Evolutionary conservation across 2,329 filamentous ascomycete species (phyloP).

Genomic region (Microascus cirrosus): DNA sequence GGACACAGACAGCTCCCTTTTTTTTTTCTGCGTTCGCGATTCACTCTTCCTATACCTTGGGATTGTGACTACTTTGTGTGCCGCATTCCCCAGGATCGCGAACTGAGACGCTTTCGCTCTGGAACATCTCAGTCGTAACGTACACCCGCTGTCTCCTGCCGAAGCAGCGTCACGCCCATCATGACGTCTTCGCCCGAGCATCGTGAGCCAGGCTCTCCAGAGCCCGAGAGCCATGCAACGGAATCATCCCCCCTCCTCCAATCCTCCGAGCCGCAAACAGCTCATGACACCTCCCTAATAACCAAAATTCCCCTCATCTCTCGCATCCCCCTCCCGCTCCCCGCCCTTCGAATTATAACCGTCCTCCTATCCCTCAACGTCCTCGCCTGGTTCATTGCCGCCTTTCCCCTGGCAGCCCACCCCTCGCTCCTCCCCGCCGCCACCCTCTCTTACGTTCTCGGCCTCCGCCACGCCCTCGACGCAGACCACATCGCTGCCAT

Average conservation of each 20-base stretch:
- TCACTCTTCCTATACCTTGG: too few relatives aligned
- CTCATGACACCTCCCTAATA: not conserved
- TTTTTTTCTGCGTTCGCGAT: too few relatives aligned
- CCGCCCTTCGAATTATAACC: conserved; percentile 33
- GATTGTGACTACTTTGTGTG: too few relatives aligned
- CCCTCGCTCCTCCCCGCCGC: conserved; percentile 64
- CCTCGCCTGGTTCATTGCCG: conserved; percentile 42
- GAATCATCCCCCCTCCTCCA: not conserved
- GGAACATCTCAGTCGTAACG: too few relatives aligned
- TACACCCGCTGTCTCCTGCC: too few relatives aligned
- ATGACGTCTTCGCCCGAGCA: too few relatives aligned
- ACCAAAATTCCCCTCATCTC: not conserved
- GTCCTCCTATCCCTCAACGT: conserved; percentile 39
- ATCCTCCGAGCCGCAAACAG: not conserved
- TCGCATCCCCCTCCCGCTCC: not conserved
- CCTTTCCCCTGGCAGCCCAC: conserved; percentile 40
- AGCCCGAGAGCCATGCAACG: not conserved
- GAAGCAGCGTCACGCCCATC: too few relatives aligned
- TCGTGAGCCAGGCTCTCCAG: too few relatives aligned
- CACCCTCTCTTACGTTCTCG: conserved; percentile 77
- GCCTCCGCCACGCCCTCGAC: conserved; percentile 88
- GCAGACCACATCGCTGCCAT: conserved; percentile 87
- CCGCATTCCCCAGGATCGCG: too few relatives aligned
- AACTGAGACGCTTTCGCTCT: too few relatives aligned
- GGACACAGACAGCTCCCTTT: too few relatives aligned